phyloP scores from a whole-genome alignment of 2,329 filamentous ascomycete genomes.

The Calonectria ilicicola region DNA sequence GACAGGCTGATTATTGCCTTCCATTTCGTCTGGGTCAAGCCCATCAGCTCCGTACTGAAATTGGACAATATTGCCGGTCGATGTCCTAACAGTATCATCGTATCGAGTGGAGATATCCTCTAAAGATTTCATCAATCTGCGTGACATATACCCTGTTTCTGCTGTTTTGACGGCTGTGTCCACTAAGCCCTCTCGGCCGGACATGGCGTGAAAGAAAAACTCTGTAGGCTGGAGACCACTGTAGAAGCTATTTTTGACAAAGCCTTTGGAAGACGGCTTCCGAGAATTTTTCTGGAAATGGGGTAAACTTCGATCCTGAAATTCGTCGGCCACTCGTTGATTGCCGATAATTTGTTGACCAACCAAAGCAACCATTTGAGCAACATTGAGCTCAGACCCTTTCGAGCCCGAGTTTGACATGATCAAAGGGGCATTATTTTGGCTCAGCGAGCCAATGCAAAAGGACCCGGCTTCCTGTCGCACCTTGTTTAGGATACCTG shows the following conservation, averaged over 20 bases:
- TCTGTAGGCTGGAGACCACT: conserved; percentile 90
- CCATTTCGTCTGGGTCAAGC: conserved; percentile 97
- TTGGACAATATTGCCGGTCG: conserved; percentile 88
- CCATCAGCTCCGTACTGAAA: conserved; percentile 98
- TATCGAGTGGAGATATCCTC: conserved; percentile 96
- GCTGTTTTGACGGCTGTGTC: conserved; percentile 99
- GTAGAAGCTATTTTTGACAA: conserved; percentile 98
- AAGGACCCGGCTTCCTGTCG: conserved; percentile 91
- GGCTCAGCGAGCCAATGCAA: conserved; percentile 90
- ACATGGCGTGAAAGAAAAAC: conserved; percentile 98
- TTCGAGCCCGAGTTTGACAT: conserved; percentile 99
- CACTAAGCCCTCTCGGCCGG: conserved; percentile 96
- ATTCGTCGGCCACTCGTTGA: conserved; percentile 92
- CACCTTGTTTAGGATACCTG: conserved; percentile 91
- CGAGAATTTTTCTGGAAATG: conserved; percentile 95
- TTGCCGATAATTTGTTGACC: conserved; percentile 98
- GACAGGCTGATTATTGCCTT: conserved; percentile 91
- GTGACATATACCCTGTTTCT: conserved; percentile 99
- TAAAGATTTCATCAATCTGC: conserved; percentile 96
- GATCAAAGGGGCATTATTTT: conserved; percentile 91
- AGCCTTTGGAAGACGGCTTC: conserved; percentile 94
- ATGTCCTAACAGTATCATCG: conserved; percentile 94
- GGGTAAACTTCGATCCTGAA: conserved; percentile 93
- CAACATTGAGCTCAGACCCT: conserved; percentile 97
- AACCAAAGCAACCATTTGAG: conserved; percentile 97